Conservation (phyloP, 2,329 filamentous ascomycete species). For the Talaromyces sp. region DNA sequence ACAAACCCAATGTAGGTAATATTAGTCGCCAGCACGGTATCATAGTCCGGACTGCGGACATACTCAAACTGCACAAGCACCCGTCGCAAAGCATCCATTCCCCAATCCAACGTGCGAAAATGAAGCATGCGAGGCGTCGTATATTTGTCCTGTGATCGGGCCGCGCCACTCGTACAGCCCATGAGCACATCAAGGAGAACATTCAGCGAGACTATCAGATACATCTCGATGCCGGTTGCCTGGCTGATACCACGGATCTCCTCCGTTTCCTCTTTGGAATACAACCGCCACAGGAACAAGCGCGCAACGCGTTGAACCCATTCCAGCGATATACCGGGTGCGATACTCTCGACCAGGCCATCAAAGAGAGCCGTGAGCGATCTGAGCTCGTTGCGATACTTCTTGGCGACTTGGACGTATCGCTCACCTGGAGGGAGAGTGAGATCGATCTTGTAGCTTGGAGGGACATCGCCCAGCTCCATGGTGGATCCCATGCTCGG, state of each 20-base stretch:
- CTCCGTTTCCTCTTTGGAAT: constrained; percentile 53
- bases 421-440: neutral
- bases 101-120: constrained; percentile 50
- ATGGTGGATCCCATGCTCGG: too few relatives aligned
- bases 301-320: constrained; percentile 38
- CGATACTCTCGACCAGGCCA: neutral
- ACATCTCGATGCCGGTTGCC: constrained; percentile 50
- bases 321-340: constrained; percentile 21
- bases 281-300: constrained; percentile 47
- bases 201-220: constrained; percentile 59
- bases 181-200: constrained; percentile 59
- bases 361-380: neutral
- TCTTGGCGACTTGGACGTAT: neutral
- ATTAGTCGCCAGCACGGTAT: constrained; percentile 41
- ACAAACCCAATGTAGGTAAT: constrained; percentile 50
- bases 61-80: constrained; percentile 52
- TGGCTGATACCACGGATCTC: constrained; percentile 57
- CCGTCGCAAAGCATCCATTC: constrained; percentile 47
- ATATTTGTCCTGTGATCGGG: constrained; percentile 20
- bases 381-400: neutral
- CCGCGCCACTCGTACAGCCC: constrained; percentile 59
- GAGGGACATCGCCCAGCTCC: too few relatives aligned
- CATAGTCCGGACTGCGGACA: constrained; percentile 29
- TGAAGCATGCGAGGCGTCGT: constrained; percentile 26
- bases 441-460: neutral